A percentile compares a stretch with the other conserved stretches of the same genome.
phyloP scores from a whole-genome alignment of 2,329 filamentous ascomycete species.

The Phialophora chinensis region DNA sequence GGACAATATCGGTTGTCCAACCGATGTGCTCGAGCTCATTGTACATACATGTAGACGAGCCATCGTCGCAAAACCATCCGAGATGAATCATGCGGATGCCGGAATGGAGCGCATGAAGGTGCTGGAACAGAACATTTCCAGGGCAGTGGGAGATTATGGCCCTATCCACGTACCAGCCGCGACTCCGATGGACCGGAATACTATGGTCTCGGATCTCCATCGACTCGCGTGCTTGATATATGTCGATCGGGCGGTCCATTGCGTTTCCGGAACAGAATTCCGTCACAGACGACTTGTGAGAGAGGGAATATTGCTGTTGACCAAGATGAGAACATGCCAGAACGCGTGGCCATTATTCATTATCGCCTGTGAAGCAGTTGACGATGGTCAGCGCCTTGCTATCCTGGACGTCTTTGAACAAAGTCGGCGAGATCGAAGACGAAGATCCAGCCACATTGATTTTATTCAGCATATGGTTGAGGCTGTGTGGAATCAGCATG shows the following conservation, averaged over 20 bases:
- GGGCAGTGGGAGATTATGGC: neutral
- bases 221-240: constrained; percentile 1
- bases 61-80: neutral
- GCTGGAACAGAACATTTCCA: neutral
- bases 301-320: constrained; percentile 34
- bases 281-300: constrained; percentile 30
- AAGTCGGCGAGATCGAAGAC: neutral
- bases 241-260: neutral
- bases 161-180: neutral
- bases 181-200: neutral
- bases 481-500: neutral
- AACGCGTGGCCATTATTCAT: constrained; percentile 36
- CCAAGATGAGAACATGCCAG: constrained; percentile 34
- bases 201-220: neutral
- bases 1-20: neutral
- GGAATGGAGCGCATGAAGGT: neutral
- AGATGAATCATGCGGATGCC: neutral
- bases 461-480: neutral
- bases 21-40: neutral
- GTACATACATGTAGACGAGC: neutral
- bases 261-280: neutral
- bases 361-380: constrained; percentile 31
- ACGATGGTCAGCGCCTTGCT: neutral
- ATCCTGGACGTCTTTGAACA: constrained; percentile 1
- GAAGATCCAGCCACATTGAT: neutral